Percentiles rank a stretch among this genome's conserved stretches.
Evolutionary conservation across 225 moss, liverwort and hornwort genomes (phyloP).

Genomic region (Lunularia cruciata): DNA sequence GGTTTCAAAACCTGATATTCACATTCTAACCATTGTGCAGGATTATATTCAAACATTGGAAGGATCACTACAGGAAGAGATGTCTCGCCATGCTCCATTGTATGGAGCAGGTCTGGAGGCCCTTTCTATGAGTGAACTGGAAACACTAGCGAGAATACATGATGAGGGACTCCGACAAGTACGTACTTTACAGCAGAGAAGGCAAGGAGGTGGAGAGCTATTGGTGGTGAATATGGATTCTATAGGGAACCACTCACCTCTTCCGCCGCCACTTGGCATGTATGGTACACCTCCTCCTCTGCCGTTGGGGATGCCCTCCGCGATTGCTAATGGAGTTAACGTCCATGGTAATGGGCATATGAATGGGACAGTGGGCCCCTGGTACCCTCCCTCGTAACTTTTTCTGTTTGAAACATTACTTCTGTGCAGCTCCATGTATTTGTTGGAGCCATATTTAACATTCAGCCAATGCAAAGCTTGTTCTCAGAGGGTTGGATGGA

Average conservation of each 20-base stretch:
- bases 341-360: constrained; percentile 96
- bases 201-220: constrained; percentile 77
- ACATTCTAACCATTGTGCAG: constrained; percentile 47
- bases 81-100: constrained; percentile 94
- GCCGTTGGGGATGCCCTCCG: constrained; percentile 87
- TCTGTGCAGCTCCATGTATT: constrained; percentile 27
- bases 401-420: constrained; percentile 31
- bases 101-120: constrained; percentile 96
- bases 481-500: constrained; percentile 20
- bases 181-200: constrained; percentile 77
- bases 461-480: constrained; percentile 41
- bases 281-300: constrained; percentile 75
- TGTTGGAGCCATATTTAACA: constrained; percentile 39
- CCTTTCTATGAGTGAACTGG: constrained; percentile 86
- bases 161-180: constrained; percentile 94
- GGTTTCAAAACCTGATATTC: too few species aligned
- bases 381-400: constrained; percentile 81
- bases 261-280: constrained; percentile 77
- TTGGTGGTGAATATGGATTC: constrained; percentile 80
- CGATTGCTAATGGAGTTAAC: constrained; percentile 86
- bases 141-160: constrained; percentile 92
- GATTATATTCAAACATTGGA: constrained; percentile 95
- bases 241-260: constrained; percentile 73
- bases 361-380: constrained; percentile 88
- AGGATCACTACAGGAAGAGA: constrained; percentile 94